phyloP scores from a whole-genome alignment of 345 rosid genomes.

The Garcia nutans region DNA sequence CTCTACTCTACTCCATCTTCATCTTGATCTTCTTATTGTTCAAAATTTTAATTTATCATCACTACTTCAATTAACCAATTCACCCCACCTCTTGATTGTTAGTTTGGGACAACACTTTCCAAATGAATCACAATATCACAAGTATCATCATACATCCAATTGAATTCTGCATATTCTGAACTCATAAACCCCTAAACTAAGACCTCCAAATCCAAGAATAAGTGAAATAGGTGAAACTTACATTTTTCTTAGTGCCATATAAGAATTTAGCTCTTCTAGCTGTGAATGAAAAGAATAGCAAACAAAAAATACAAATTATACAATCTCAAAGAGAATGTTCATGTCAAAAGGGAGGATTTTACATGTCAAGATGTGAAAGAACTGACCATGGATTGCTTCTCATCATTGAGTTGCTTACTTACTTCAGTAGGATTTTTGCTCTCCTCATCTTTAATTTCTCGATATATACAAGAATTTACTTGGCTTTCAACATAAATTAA shows the following conservation, averaged over 20 bases:
- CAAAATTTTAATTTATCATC: no score
- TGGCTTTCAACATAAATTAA: background rate
- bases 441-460: constrained; percentile 86
- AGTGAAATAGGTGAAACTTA: constrained; percentile 35
- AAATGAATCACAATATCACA: background rate
- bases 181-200: background rate
- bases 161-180: background rate
- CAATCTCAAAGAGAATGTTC: background rate
- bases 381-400: constrained; percentile 96
- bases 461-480: constrained; percentile 30
- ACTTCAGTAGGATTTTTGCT: constrained; percentile 70
- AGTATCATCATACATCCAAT: background rate
- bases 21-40: no score
- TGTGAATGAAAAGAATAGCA: constrained; percentile 31
- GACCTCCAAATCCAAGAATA: background rate
- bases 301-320: background rate
- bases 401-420: constrained; percentile 84
- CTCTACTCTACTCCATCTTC: no score
- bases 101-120: no score
- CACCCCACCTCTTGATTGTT: no score
- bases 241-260: constrained; percentile 91
- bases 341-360: background rate
- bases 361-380: constrained; percentile 6
- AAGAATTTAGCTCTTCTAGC: constrained; percentile 95
- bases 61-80: no score